Evolutionary conservation across 108 stramenopile genomes (phyloP).

Genomic region (Discostella pseudostelligera): DNA sequence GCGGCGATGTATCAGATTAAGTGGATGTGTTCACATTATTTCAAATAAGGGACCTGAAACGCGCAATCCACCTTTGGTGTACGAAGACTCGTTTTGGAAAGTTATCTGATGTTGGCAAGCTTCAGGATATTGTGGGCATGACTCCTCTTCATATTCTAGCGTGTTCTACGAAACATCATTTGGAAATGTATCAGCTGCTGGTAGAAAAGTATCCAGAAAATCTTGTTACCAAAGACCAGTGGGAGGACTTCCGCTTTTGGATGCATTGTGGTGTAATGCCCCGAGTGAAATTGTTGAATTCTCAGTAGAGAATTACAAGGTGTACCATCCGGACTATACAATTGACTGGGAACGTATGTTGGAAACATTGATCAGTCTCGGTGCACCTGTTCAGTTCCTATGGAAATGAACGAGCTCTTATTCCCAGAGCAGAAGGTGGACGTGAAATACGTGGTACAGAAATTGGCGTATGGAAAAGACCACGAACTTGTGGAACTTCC

Average conservation of each 20-base stretch:
- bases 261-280: neutral
- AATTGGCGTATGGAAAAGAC: neutral
- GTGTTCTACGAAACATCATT: neutral
- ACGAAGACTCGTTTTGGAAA: neutral
- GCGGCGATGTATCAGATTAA: no score
- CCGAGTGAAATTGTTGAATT: neutral
- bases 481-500: neutral
- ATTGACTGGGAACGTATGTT: neutral
- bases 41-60: conserved; percentile 3
- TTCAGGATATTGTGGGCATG: neutral
- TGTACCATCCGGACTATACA: neutral
- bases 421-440: neutral
- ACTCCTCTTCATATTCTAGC: conserved; percentile 12
- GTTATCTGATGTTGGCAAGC: neutral
- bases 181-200: conserved; percentile 1
- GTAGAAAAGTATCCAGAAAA: neutral
- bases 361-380: neutral
- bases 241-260: conserved; percentile 1
- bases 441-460: neutral
- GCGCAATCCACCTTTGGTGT: neutral
- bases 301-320: neutral
- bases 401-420: neutral
- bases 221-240: neutral
- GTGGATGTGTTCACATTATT: no score
- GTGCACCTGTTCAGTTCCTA: neutral